Percentiles rank a stretch among this genome's conserved stretches.
These are phyloP conservation scores for Dalechampia spathulata DNA, from an alignment of 441 rosid species.

Conservation along the genomic window DNA sequence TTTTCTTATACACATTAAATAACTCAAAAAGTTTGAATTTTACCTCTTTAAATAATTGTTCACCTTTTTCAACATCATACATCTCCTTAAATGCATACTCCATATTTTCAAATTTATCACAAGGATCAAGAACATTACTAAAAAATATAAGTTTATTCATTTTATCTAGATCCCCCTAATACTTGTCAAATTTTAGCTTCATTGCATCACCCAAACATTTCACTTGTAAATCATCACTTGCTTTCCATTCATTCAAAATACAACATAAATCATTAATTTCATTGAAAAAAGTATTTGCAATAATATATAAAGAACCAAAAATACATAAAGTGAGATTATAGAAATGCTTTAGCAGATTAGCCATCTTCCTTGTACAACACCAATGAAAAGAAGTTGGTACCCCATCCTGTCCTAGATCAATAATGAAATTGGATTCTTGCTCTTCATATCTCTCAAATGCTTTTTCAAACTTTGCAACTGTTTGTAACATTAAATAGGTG, in stretches of 20 bases:
- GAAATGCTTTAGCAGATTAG: neutral
- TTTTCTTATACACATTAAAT: neutral
- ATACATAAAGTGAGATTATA: neutral
- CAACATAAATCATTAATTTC: neutral
- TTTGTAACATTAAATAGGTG: constrained; percentile 7
- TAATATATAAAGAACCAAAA: neutral
- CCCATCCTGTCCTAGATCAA: neutral
- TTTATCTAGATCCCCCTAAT: neutral
- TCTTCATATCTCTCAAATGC: neutral
- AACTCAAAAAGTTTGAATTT: neutral
- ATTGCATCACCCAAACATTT: neutral
- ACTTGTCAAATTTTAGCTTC: neutral
- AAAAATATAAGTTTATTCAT: neutral
- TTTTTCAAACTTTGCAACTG: neutral
- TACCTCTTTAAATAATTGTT: neutral
- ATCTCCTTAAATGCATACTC: neutral
- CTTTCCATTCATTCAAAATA: neutral
- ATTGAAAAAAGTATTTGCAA: neutral
- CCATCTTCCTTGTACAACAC: neutral
- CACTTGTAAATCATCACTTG: neutral
- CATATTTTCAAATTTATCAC: neutral
- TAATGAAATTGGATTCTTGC: neutral
- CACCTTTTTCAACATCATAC: neutral
- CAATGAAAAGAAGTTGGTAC: neutral
- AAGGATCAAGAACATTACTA: neutral